Percentiles rank a stretch among this genome's conserved stretches.
phyloP scores from a whole-genome alignment of 345 rosid species.

The Salix dunnii region DNA sequence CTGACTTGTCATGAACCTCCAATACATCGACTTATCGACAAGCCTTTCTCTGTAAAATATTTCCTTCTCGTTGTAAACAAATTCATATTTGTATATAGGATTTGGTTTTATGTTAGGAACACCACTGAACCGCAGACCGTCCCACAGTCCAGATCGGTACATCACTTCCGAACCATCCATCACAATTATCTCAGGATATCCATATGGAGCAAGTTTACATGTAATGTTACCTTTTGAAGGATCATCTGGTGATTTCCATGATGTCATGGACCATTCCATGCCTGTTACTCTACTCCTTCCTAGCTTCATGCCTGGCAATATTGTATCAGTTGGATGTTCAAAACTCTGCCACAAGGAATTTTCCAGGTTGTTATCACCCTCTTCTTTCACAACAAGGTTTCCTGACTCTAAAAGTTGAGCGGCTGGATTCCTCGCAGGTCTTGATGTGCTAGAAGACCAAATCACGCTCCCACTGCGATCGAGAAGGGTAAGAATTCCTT shows the following conservation, averaged over 20 bases:
- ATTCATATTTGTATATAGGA: background rate
- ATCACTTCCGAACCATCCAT: slow-evolving; percentile 12
- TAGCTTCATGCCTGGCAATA: too few relatives aligned
- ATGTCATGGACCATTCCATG: slow-evolving; percentile 15
- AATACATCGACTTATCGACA: too few relatives aligned
- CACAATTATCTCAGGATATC: slow-evolving; percentile 23
- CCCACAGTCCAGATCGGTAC: slow-evolving; percentile 35
- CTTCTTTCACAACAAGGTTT: too few relatives aligned
- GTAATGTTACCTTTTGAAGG: slow-evolving; percentile 36
- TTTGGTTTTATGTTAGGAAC: background rate
- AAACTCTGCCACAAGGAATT: too few relatives aligned
- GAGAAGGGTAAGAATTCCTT: background rate
- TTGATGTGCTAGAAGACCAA: background rate
- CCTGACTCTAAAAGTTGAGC: too few relatives aligned
- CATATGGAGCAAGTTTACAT: slow-evolving; percentile 9
- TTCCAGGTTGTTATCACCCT: too few relatives aligned
- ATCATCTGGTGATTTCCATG: slow-evolving; percentile 35
- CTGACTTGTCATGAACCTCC: too few relatives aligned
- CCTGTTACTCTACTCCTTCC: background rate
- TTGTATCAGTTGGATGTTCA: too few relatives aligned
- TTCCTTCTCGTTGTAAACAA: too few relatives aligned
- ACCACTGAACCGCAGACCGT: slow-evolving; percentile 27
- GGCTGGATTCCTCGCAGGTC: background rate
- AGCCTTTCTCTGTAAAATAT: too few relatives aligned
- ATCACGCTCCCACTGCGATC: background rate